Evolutionary conservation across 805 yeast species (phyloP), one percentile per base, ranked within the genome.

Genomic region (Alloascoidea hylecoeti): DNA sequence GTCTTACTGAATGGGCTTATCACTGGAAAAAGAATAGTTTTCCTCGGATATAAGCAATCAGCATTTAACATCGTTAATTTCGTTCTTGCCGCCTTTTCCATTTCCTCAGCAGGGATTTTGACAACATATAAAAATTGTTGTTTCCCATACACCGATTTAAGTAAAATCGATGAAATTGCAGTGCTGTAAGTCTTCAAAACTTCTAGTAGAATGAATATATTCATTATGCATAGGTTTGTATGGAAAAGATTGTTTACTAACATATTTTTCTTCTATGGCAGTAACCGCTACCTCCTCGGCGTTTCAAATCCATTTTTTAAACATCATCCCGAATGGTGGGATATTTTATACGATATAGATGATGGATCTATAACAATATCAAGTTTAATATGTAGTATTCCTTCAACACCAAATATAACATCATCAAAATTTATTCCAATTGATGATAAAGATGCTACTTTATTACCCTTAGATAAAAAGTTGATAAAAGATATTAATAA

Each of bases 291-390:
- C 47, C 53, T 72, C 42, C 78, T 78, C 2, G 79, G 79, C 12
- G 73, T 75, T 23, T 71, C 72, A 41, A 72, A 73, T 49, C 75
- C 78, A 5, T 70, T 74, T 34, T 72, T 72, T 54, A 68, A 68
- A 44, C 51, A 61, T 35, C 72, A 71, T 43, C 72, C 72, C 34
- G 59, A 56, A 36, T 58, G 74, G 50, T 72, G 76, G 74, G 79
- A 72, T 44, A 47, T 72, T 9, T 51, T 72, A 33, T 67, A 70
- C 42, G 76, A 73, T 46, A 51, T 72, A 38, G 77, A 73, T 43
- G 42, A 61, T 5, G 61, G 63, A 5, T 43, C 46, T n/a, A 47
- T 57, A 43, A 53, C 47, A 34, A 52, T 57, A 14, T 51, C 57
- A 5, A 43, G 46, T 5, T 48, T 43, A 3, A 43, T 50, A 16